Evolutionary conservation across 2,329 filamentous ascomycete genomes (phyloP), one percentile per base, ranked within the genome.

Genomic region (Huntiella abstrusa): DNA sequence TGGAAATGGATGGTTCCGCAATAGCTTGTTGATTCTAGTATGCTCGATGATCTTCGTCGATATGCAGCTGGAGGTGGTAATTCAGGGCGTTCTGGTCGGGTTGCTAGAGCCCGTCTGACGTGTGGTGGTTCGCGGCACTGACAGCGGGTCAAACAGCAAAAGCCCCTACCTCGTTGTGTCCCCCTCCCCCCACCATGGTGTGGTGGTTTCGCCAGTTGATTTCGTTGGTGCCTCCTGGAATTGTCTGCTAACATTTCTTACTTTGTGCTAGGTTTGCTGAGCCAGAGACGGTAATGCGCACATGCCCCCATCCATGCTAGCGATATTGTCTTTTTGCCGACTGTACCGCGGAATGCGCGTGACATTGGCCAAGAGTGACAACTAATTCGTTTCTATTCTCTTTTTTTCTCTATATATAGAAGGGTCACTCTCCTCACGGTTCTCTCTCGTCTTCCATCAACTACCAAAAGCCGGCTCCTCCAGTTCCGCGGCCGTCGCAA

Each of bases 221-320:
- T 33, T 16, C 34, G 7, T 28, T 28, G 5, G 4, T 19, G 22
- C 7, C 22, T 28, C 22, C 22, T 28, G 22, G 22, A 28, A 28
- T 28, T 8, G 4, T n/a, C 34, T 49, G 32, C 48, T 49, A 41
- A 49, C 40, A 47, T 28, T 40, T 36, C 17, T 22, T 33, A 28
- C 44, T 17, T 33, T 48, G 41, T 43, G 41, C 53, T 56, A 81
- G 77, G 56, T 82, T 85, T 59, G 80, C 80, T 51, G 80, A 86
- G 63, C 81, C 82, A 38, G 80, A 85, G 53, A 68, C 75, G 63
- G 77, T 80, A 28, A 66, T 52, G 62, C 36, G 43, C 19, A 42
- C 38, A 45, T 39, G 50, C 39, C 12, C 11, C 32, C 37, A 17
- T 33, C 22, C 19, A 42, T 39, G 22, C 16, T 49, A 33, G 22